A percentile compares a stretch with the other conserved stretches of the same genome.
phyloP scores from a whole-genome alignment of 352 stramenopile genomes.

The Globisporangium mamillatum region DNA sequence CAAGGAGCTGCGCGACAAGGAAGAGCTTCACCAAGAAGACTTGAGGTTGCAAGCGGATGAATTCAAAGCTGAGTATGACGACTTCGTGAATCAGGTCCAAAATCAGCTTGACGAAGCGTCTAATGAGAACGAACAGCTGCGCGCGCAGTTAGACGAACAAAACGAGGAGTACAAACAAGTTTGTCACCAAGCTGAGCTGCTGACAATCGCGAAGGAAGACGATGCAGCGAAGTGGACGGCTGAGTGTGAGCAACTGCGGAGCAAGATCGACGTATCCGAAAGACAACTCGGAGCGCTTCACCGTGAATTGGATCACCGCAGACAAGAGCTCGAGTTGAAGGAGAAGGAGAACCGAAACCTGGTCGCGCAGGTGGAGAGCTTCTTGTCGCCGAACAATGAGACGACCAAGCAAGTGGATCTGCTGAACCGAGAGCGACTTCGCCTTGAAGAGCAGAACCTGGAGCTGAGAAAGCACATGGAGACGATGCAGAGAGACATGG shows the following conservation, averaged over 20 bases:
- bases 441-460: constrained; percentile 62
- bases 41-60: constrained; percentile 45
- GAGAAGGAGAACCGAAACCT: constrained; percentile 49
- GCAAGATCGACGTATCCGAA: constrained; percentile 30
- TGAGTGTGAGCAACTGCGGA: constrained; percentile 48
- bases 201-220: constrained; percentile 28
- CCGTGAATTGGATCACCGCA: constrained; percentile 49
- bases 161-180: constrained; percentile 46
- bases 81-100: constrained; percentile 51
- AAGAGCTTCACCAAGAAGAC: constrained; percentile 39
- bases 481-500: constrained; percentile 33
- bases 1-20: constrained; percentile 45
- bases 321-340: constrained; percentile 47
- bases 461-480: constrained; percentile 47
- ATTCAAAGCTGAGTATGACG: constrained; percentile 61
- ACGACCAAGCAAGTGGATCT: constrained; percentile 51
- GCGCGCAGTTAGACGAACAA: constrained; percentile 39
- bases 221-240: constrained; percentile 49
- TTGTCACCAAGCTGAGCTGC: constrained; percentile 26
- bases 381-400: constrained; percentile 53
- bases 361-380: constrained; percentile 51
- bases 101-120: constrained; percentile 45
- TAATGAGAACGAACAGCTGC: constrained; percentile 55
- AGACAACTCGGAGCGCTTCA: constrained; percentile 44
- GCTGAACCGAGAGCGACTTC: constrained; percentile 44